phyloP scores from a whole-genome alignment of 805 yeast genomes.

The Kuraishia floccosa region DNA sequence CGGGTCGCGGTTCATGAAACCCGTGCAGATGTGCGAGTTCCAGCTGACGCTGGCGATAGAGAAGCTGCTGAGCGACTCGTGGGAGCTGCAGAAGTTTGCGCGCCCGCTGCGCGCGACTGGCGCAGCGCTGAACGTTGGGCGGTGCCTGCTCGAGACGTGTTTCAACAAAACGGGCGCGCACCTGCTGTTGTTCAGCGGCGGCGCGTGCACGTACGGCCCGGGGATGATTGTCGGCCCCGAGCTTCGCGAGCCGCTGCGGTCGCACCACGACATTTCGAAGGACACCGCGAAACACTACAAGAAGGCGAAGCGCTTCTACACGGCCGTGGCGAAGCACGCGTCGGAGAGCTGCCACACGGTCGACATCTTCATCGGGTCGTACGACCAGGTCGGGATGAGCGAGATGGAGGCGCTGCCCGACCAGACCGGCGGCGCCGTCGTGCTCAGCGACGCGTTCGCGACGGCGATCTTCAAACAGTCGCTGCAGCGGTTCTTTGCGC shows the following conservation, averaged over 20 bases:
- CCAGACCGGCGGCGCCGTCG: conserved; percentile 52
- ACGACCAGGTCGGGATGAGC: conserved; percentile 56
- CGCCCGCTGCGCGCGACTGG: conserved; percentile 50
- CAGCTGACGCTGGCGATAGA: conserved; percentile 37
- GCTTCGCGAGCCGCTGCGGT: conserved; percentile 52
- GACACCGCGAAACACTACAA: conserved; percentile 28
- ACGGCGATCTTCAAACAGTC: conserved; percentile 64
- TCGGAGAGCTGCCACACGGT: conserved; percentile 41
- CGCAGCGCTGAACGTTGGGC: conserved; percentile 40
- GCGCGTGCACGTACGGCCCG: conserved; percentile 58
- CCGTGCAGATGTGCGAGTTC: conserved; percentile 37
- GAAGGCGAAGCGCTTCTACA: conserved; percentile 35
- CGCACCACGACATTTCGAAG: conserved; percentile 49
- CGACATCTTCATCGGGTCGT: conserved; percentile 51
- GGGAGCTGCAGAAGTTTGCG: conserved; percentile 30
- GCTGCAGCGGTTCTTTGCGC: conserved; percentile 36
- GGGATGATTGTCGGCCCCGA: conserved; percentile 46
- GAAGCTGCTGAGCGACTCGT: conserved; percentile 32
- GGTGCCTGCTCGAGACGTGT: conserved; percentile 22
- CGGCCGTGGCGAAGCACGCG: conserved; percentile 32
- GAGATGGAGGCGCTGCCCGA: conserved; percentile 53
- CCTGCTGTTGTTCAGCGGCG: conserved; percentile 43
- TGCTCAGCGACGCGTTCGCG: conserved; percentile 53
- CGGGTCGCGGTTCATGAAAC: conserved; percentile 33
- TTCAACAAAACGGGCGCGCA: conserved; percentile 42